phyloP scores from a whole-genome alignment of 768 basidiomycete genomes.

The Lactarius pseudohatsudake region DNA sequence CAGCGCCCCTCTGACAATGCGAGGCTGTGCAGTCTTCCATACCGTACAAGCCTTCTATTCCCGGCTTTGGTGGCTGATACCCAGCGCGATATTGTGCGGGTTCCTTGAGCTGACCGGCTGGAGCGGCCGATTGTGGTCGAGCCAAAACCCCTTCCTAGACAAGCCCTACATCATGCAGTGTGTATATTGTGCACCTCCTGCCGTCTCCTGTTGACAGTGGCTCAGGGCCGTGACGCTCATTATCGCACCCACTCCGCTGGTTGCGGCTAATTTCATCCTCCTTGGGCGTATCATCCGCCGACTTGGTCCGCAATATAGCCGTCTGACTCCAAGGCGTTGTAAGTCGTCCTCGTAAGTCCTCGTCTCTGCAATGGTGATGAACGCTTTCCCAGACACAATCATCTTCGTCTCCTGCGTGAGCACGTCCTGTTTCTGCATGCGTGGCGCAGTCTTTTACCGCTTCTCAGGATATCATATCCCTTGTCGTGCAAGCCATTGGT shows the following conservation, averaged over 20 bases:
- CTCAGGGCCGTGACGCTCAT: constrained; percentile 17
- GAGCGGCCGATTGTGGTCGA: constrained; percentile 25
- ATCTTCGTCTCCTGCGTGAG: constrained; percentile 26
- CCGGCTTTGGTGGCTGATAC: constrained; percentile 33
- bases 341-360: not conserved
- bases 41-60: constrained; percentile 31
- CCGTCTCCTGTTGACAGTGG: not conserved
- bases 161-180: constrained; percentile 26
- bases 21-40: constrained; percentile 11
- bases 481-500: constrained; percentile 22
- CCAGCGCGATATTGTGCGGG: constrained; percentile 24
- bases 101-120: constrained; percentile 23
- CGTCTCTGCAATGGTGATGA: not conserved
- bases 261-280: constrained; percentile 28
- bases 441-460: not conserved
- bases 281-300: constrained; percentile 25
- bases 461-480: constrained; percentile 25
- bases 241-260: constrained; percentile 27
- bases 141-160: constrained; percentile 8
- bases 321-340: constrained; percentile 25
- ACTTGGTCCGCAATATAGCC: constrained; percentile 25
- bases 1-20: not conserved
- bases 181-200: not conserved
- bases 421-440: not conserved
- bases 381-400: constrained; percentile 13